phyloP scores from a whole-genome alignment of 176 grass and related monocot species.

The Tuctoria greenei region DNA sequence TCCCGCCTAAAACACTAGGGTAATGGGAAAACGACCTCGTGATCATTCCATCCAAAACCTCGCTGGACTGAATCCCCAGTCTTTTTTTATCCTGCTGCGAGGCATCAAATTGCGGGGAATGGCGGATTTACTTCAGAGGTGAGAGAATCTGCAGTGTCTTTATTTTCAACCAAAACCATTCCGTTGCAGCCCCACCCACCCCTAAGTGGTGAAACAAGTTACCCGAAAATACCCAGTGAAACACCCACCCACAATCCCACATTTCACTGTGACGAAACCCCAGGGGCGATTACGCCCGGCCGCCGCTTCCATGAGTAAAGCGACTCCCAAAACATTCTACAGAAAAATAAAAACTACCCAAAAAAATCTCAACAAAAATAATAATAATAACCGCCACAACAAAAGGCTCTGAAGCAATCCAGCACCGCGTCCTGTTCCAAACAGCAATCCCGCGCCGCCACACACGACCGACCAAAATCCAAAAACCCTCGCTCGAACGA shows the following conservation, averaged over 20 bases:
- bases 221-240: neutral
- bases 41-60: slow-evolving; percentile 24
- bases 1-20: neutral
- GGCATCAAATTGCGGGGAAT: neutral
- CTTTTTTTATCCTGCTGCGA: neutral
- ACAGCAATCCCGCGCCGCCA: neutral
- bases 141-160: neutral
- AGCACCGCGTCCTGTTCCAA: neutral
- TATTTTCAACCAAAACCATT: neutral
- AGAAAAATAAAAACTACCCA: neutral
- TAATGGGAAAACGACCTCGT: neutral
- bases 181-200: neutral
- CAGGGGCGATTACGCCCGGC: neutral
- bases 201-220: slow-evolving; percentile 1
- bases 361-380: neutral
- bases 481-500: neutral
- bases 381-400: slow-evolving; percentile 7
- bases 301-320: neutral
- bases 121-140: neutral
- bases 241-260: slow-evolving; percentile 23
- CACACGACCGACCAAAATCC: neutral
- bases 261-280: slow-evolving; percentile 26
- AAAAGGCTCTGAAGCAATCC: slow-evolving; percentile 34
- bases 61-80: too few species aligned
- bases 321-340: neutral